Percentiles rank a stretch among this genome's conserved stretches.
Evolutionary conservation across 2,329 filamentous ascomycete species (phyloP).

Genomic region (Fusarium lyarnte): DNA sequence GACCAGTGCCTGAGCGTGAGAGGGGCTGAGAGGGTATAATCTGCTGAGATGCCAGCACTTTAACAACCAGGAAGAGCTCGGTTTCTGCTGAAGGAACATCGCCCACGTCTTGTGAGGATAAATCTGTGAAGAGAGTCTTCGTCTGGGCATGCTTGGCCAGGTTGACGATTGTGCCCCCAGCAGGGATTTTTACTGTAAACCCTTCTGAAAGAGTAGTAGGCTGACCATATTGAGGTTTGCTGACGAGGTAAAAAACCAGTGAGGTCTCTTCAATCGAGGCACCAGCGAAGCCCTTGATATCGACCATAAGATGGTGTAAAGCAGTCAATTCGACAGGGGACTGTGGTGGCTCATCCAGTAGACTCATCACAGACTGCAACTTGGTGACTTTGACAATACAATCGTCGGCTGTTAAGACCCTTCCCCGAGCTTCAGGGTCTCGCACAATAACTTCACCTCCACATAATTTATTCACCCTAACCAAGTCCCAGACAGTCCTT

Average conservation of each 20-base stretch:
- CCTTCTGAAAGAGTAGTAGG: slow-evolving; percentile 81
- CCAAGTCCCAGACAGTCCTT: slow-evolving; percentile 94
- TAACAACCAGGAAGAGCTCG: slow-evolving; percentile 85
- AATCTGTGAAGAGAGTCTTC: slow-evolving; percentile 87
- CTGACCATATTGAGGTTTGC: slow-evolving; percentile 71
- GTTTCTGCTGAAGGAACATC: slow-evolving; percentile 70
- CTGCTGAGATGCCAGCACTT: slow-evolving; percentile 72
- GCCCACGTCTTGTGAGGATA: slow-evolving; percentile 79
- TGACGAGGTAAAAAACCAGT: slow-evolving; percentile 80
- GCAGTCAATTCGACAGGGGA: slow-evolving; percentile 73
- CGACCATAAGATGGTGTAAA: slow-evolving; percentile 83
- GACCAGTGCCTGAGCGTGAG: slow-evolving; percentile 61
- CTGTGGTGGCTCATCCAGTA: slow-evolving; percentile 84
- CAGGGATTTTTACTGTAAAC: slow-evolving; percentile 80
- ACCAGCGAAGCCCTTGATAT: slow-evolving; percentile 84
- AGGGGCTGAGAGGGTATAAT: slow-evolving; percentile 57
- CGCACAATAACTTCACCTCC: slow-evolving; percentile 94
- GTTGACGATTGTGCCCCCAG: slow-evolving; percentile 75
- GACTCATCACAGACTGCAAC: slow-evolving; percentile 94
- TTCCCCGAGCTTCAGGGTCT: slow-evolving; percentile 82
- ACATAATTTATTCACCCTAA: slow-evolving; percentile 92
- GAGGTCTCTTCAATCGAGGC: slow-evolving; percentile 79
- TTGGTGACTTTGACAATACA: slow-evolving; percentile 91
- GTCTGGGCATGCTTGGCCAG: slow-evolving; percentile 73
- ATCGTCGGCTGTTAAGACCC: slow-evolving; percentile 90